A percentile compares a stretch with the other conserved stretches of the same genome.
Evolutionary conservation across 2,329 filamentous ascomycete species (phyloP).

Genomic region (Stachybotrys echinatus): DNA sequence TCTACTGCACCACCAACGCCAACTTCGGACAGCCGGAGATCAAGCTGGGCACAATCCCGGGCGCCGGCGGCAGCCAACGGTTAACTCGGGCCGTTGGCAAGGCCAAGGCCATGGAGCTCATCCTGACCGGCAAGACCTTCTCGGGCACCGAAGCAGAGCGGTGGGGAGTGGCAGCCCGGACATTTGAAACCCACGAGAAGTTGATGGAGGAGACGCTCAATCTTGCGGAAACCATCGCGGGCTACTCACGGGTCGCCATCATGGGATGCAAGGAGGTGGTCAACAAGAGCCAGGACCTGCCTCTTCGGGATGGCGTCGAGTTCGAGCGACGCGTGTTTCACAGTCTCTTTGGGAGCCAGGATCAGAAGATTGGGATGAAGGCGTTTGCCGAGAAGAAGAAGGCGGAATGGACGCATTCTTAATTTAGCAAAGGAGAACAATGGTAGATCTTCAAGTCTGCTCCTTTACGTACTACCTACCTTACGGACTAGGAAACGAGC

Average conservation of each 20-base stretch:
- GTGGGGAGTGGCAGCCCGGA: slow-evolving; percentile 84
- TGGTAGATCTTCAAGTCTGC: not conserved
- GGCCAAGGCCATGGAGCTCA: slow-evolving; percentile 84
- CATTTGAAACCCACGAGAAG: slow-evolving; percentile 75
- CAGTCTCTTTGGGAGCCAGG: slow-evolving; percentile 83
- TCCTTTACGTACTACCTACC: too few species aligned
- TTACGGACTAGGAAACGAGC: too few species aligned
- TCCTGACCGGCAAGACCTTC: slow-evolving; percentile 81
- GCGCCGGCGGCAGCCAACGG: slow-evolving; percentile 85
- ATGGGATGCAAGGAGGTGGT: slow-evolving; percentile 96
- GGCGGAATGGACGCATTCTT: slow-evolving; percentile 83
- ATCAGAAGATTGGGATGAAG: slow-evolving; percentile 96
- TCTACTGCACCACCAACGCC: slow-evolving; percentile 81
- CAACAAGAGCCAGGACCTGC: slow-evolving; percentile 94
- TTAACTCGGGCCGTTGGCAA: slow-evolving; percentile 80
- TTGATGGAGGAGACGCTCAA: slow-evolving; percentile 75
- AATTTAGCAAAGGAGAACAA: slow-evolving; percentile 15
- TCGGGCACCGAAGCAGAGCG: slow-evolving; percentile 76
- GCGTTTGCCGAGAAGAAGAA: slow-evolving; percentile 96
- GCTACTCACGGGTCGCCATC: slow-evolving; percentile 80
- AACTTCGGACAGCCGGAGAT: slow-evolving; percentile 98
- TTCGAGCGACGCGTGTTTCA: slow-evolving; percentile 94
- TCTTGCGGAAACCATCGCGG: slow-evolving; percentile 84
- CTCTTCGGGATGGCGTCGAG: slow-evolving; percentile 85
- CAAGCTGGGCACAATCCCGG: slow-evolving; percentile 88